A percentile compares a stretch with the other conserved stretches of the same genome.
Evolutionary conservation across 176 grass and related monocot genomes (phyloP).

Genomic region (Triticum urartu): DNA sequence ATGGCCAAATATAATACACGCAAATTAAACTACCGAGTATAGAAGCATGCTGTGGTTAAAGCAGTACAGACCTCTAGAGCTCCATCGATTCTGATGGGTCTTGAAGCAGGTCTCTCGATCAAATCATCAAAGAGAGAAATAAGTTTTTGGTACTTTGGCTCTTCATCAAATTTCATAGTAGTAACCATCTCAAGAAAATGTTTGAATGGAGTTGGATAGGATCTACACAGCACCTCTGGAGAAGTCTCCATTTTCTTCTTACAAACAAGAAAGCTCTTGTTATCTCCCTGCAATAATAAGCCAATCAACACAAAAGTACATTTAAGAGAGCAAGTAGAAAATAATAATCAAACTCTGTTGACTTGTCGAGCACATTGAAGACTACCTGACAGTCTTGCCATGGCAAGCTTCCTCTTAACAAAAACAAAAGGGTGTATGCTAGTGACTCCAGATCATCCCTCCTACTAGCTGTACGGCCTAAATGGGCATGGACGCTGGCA

Average conservation of each 20-base stretch:
- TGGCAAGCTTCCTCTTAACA: slow-evolving; percentile 73
- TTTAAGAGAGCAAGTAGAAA: not conserved
- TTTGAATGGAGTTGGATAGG: slow-evolving; percentile 72
- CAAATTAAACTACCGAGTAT: slow-evolving; percentile 12
- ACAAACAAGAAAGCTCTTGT: slow-evolving; percentile 86
- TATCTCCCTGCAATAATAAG: slow-evolving; percentile 54
- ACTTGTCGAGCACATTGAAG: not conserved
- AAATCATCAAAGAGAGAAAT: slow-evolving; percentile 66
- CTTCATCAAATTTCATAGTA: slow-evolving; percentile 85
- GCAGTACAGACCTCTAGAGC: slow-evolving; percentile 56
- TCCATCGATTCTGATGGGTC: slow-evolving; percentile 65
- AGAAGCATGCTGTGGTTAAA: not conserved
- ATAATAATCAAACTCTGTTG: not conserved
- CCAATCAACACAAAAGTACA: slow-evolving; percentile 22
- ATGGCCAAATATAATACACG: slow-evolving; percentile 6
- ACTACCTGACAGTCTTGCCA: slow-evolving; percentile 83
- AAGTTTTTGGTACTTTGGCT: slow-evolving; percentile 74
- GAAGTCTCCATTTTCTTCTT: slow-evolving; percentile 85
- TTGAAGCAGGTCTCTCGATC: slow-evolving; percentile 47
- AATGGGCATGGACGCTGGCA: slow-evolving; percentile 89
- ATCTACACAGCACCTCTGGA: slow-evolving; percentile 50
- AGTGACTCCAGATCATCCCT: slow-evolving; percentile 92
- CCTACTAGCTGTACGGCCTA: slow-evolving; percentile 76
- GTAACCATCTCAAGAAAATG: slow-evolving; percentile 73
- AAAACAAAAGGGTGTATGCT: slow-evolving; percentile 82